Evolutionary conservation across 2,329 filamentous ascomycete genomes (phyloP), one percentile per base, ranked within the genome.

Genomic region (Huntiella moniliformis): DNA sequence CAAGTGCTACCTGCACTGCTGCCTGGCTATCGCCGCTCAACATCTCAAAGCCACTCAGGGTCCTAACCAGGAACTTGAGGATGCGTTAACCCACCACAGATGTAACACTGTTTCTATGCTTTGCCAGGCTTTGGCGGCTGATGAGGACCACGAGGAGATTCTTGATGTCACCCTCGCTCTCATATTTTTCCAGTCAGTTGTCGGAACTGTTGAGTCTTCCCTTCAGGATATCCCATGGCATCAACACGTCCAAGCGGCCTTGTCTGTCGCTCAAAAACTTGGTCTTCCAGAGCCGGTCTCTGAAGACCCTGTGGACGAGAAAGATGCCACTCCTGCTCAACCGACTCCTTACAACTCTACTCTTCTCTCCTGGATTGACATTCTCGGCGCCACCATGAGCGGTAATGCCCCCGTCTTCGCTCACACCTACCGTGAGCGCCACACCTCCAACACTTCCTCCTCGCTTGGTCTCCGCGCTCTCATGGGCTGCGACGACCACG

Each of bases 401-500:
- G 87, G 87, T 32, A 74, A 77, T 47, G 81, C 85, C 7, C 91
- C 91, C 5, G 74, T 75, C 6, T 96, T 95, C 57, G 86, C 91
- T 4, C 83, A 95, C 64, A 84, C 82, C n/a, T 98, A 96, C 64
- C 79, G 91, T 42, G 80, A 91, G 60, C 93, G 95, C 70, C 84
- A 94, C 60, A 73, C 94, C 44, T 82, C 83, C 7, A 60, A 64
- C 8, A 61, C 64, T 52, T 73, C 73, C 60, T 63, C 69, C 16
- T 73, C 68, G 46, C 67, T 79, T 11, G 91, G 91, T 8, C 72
- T 98, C 34, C 78, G 81, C 45, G 86, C 93, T 65, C 73, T 96
- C 44, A 96, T 96, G 87, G 91, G 91, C 54, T 96, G 91, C 61
- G 88, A 96, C 52, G 91, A 98, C 63, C 77, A 79, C 16, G 82